A percentile compares a stretch with the other conserved stretches of the same genome.
phyloP scores from a whole-genome alignment of 257 asterid genomes.

The Lavandula angustifolia region DNA sequence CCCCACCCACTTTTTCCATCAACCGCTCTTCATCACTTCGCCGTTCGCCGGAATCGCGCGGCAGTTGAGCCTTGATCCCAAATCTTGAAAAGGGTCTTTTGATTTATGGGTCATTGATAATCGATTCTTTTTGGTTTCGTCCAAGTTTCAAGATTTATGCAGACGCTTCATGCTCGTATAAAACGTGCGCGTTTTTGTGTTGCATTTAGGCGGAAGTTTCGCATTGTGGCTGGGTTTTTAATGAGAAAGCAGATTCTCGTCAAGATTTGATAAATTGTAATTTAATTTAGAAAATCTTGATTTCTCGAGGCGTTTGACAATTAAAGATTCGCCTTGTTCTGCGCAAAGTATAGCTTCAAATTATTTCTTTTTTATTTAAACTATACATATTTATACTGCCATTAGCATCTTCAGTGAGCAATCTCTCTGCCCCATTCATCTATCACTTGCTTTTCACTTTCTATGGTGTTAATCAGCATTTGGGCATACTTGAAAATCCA shows the following conservation, averaged over 20 bases:
- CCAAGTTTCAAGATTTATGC: slow-evolving; percentile 23
- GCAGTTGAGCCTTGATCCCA: slow-evolving; percentile 5
- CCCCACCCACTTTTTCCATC: slow-evolving; percentile 18
- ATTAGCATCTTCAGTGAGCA: background rate
- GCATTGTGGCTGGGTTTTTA: slow-evolving; percentile 32
- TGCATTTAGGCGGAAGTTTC: slow-evolving; percentile 31
- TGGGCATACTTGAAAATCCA: slow-evolving; percentile 14
- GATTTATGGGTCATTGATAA: background rate
- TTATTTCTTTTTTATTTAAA: background rate
- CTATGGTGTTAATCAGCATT: slow-evolving; percentile 1
- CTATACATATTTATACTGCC: slow-evolving; percentile 6
- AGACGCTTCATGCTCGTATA: slow-evolving; percentile 18
- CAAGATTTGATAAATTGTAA: slow-evolving; percentile 20
- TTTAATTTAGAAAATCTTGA: slow-evolving; percentile 23
- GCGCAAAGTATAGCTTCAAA: slow-evolving; percentile 30
- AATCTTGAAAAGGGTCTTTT: slow-evolving; percentile 33
- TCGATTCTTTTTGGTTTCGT: slow-evolving; percentile 14
- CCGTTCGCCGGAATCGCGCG: slow-evolving; percentile 22
- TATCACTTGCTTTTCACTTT: slow-evolving; percentile 9
- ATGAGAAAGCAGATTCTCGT: slow-evolving; percentile 17
- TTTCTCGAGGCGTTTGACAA: slow-evolving; percentile 37
- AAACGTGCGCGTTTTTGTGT: slow-evolving; percentile 4
- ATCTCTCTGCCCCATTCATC: slow-evolving; percentile 3
- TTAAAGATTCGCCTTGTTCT: slow-evolving; percentile 52
- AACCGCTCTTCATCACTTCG: slow-evolving; percentile 29